Evolutionary conservation across 129 eudicot genomes (phyloP), one percentile per base, ranked within the genome.

Genomic region (Saposhnikovia divaricata): DNA sequence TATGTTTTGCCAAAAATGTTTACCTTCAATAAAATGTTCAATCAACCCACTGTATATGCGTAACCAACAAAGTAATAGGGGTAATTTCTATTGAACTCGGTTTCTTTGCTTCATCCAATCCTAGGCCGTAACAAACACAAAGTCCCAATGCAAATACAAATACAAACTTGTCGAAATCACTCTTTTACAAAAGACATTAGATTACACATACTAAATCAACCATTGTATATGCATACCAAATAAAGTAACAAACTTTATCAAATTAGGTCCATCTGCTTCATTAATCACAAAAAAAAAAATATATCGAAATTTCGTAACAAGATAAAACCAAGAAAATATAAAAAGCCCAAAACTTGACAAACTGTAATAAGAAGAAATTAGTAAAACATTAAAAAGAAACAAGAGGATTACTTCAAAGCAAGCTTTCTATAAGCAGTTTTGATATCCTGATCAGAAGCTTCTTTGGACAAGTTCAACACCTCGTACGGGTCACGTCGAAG

Each of bases 371-470:
- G 15, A 12, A 46, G 4, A 9, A 10, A 39, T 38, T 23, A 44
- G 21, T 14, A 9, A 40, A 27, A 38, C 2, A 77, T 15, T 27
- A 39, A 19, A 39, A 39, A 77, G 2, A 7, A 39, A 76, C 14
- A 3, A 21, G 37, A 76, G 4, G n/a, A 69, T 77, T 83, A 94
- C 98, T 94, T 94, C 74, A 94, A 96, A 81, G 98, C 98, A 55
- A 94, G 98, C 87, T 90, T 94, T 75, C 98, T 83, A 72, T 94
- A 94, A 82, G 98, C 96, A 79, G 93, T 87, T 85, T 94, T 94
- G 83, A 94, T 91, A 57, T 94, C 98, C 72, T 91, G 98, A 86
- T 94, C 98, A 82, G 93, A 85, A 16, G 97, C 57, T 71, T 94
- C 89, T 73, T 81, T 89, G 14, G 92, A 75, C 47, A 94, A 93